A percentile compares a stretch with the other conserved stretches of the same genome.
These are phyloP conservation scores for Tuber calosporum DNA, from an alignment of 495 filamentous ascomycete species.

Conservation along the genomic window DNA sequence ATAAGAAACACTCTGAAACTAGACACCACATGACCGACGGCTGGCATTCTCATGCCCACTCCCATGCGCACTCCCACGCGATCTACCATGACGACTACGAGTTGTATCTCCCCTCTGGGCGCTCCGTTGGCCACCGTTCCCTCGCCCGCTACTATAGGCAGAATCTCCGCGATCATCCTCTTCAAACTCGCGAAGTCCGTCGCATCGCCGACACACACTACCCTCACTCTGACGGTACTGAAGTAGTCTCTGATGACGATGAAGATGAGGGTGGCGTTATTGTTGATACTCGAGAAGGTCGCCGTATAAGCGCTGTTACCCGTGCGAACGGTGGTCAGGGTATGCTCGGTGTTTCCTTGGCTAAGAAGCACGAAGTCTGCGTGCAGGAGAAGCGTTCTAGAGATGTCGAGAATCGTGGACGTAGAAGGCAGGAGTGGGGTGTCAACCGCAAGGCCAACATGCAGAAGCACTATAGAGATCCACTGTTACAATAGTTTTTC, in stretches of 20 bases:
- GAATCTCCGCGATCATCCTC: constrained; percentile 54
- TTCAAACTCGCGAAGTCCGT: constrained; percentile 33
- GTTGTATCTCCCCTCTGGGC: constrained; percentile 84
- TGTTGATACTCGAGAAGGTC: constrained; percentile 46
- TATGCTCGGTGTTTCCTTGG: constrained; percentile 65
- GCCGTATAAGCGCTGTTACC: constrained; percentile 51
- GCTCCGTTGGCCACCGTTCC: constrained; percentile 83
- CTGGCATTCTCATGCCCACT: constrained; percentile 61
- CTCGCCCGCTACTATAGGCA: constrained; percentile 81
- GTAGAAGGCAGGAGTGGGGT: constrained; percentile 55
- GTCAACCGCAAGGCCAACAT: constrained; percentile 58
- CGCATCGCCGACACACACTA: constrained; percentile 40
- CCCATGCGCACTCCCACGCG: constrained; percentile 51
- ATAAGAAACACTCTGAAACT: constrained; percentile 47
- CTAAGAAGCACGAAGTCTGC: constrained; percentile 59
- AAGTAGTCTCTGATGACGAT: constrained; percentile 44
- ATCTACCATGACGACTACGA: constrained; percentile 87
- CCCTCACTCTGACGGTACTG: constrained; percentile 45
- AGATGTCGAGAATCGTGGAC: constrained; percentile 54
- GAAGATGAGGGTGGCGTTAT: constrained; percentile 31
- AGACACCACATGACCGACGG: constrained; percentile 63
- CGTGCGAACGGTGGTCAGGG: constrained; percentile 67
- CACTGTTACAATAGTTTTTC: constrained; percentile 38
- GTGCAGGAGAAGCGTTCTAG: constrained; percentile 60
- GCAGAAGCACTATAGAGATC: constrained; percentile 72